These are phyloP conservation scores for Mycena maculata DNA, from an alignment of 768 basidiomycete genomes.

Conservation along the genomic window DNA sequence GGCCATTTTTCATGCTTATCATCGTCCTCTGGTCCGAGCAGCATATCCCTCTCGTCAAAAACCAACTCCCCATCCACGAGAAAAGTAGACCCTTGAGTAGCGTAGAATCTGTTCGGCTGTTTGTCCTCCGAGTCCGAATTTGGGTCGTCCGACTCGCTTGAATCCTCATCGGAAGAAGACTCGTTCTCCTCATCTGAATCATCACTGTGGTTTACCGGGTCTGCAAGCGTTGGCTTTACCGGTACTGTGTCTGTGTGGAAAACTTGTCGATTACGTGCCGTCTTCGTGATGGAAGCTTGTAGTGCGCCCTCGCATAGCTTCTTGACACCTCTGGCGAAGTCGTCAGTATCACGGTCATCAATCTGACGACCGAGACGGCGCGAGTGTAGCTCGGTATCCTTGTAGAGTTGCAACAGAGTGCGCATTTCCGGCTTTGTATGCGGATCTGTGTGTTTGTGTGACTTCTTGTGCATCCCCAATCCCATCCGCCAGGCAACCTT, in stretches of 20 bases:
- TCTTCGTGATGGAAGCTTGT: slow-evolving; percentile 18
- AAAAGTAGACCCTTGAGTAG: background rate
- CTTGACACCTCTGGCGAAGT: slow-evolving; percentile 28
- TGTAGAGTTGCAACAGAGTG: slow-evolving; percentile 37
- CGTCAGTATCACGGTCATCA: slow-evolving; percentile 26
- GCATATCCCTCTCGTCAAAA: slow-evolving; percentile 13
- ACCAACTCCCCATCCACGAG: slow-evolving; percentile 3
- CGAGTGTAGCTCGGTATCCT: slow-evolving; percentile 34
- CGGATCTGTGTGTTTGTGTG: slow-evolving; percentile 38
- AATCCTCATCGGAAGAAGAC: background rate
- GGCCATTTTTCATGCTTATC: no score
- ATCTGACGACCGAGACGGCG: slow-evolving; percentile 33
- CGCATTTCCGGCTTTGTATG: slow-evolving; percentile 33
- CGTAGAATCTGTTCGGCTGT: background rate
- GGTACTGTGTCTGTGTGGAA: background rate
- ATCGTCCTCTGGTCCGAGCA: slow-evolving; percentile 8
- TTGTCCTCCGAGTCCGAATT: background rate
- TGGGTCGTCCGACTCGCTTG: background rate
- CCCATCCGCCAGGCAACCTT: slow-evolving; percentile 43
- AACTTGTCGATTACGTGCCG: background rate
- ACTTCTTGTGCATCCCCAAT: slow-evolving; percentile 35
- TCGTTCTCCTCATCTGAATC: background rate
- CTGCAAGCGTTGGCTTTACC: background rate
- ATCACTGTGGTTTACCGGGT: no score
- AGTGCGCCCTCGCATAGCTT: slow-evolving; percentile 31